These are phyloP conservation scores for Neobulgaria alba DNA, from an alignment of 2,329 filamentous ascomycete genomes.

Conservation along the genomic window DNA sequence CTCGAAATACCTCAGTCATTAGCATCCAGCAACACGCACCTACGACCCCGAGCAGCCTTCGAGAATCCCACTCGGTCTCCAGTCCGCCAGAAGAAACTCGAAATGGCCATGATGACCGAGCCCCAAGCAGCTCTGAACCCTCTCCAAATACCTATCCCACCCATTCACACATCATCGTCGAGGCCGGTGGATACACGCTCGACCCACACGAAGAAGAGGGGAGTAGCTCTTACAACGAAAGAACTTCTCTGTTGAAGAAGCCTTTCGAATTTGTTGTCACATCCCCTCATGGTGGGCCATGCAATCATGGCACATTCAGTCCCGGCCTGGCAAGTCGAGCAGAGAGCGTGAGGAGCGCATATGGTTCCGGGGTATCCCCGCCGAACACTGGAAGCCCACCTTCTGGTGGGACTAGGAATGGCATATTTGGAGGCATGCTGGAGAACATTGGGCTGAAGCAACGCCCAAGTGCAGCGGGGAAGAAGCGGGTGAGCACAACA, in stretches of 20 bases:
- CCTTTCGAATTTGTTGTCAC: slow-evolving; percentile 21
- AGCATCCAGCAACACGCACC: slow-evolving; percentile 14
- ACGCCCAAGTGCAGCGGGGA: slow-evolving; percentile 13
- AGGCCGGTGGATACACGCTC: slow-evolving; percentile 9
- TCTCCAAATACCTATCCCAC: slow-evolving; percentile 19
- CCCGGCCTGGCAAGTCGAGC: slow-evolving; percentile 43
- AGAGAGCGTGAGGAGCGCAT: slow-evolving; percentile 20
- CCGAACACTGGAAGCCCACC: slow-evolving; percentile 4
- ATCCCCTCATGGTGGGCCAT: slow-evolving; percentile 33
- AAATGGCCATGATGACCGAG: background rate
- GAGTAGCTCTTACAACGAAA: slow-evolving; percentile 34
- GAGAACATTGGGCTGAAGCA: slow-evolving; percentile 19
- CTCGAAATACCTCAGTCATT: slow-evolving; percentile 9
- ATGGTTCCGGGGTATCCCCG: slow-evolving; percentile 17
- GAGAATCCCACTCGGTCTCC: slow-evolving; percentile 23
- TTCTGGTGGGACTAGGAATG: slow-evolving; percentile 12
- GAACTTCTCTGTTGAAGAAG: slow-evolving; percentile 43
- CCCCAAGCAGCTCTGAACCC: slow-evolving; percentile 15
- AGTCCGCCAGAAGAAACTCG: slow-evolving; percentile 17
- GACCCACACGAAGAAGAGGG: slow-evolving; percentile 8
- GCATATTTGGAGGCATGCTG: slow-evolving; percentile 19
- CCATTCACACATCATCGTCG: slow-evolving; percentile 12
- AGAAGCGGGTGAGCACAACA: slow-evolving; percentile 64
- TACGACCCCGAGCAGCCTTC: slow-evolving; percentile 22
- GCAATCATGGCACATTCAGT: slow-evolving; percentile 71